phyloP scores from a whole-genome alignment of 129 eudicot species.

The Rutidosis leptorrhynchoides region DNA sequence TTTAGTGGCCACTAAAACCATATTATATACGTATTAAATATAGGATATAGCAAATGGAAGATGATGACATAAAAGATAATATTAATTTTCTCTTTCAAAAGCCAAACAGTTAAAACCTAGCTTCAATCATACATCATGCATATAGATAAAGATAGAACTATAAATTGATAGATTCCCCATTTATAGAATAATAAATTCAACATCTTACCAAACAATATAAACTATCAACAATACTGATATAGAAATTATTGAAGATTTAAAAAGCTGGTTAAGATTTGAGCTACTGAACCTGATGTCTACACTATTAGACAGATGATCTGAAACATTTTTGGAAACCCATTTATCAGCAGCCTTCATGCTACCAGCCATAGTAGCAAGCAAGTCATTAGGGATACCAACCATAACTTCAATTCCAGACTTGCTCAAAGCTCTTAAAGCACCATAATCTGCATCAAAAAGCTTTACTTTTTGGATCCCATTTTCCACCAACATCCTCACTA shows the following conservation, averaged over 20 bases:
- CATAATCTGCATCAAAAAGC: conserved; percentile 81
- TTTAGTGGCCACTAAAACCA: conserved; percentile 25
- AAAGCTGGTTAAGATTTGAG: background rate
- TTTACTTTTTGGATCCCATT: conserved; percentile 84
- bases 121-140: background rate
- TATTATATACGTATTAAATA: too few species aligned
- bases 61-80: conserved; percentile 21
- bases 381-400: conserved; percentile 92
- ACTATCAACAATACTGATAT: conserved; percentile 6
- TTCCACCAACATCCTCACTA: conserved; percentile 67
- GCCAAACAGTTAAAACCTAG: conserved; percentile 11
- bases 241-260: background rate
- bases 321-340: conserved; percentile 87
- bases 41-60: conserved; percentile 13
- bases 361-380: conserved; percentile 54
- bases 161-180: background rate
- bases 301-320: conserved; percentile 59
- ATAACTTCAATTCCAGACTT: conserved; percentile 80
- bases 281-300: conserved; percentile 61
- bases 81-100: conserved; percentile 18
- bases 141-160: conserved; percentile 4
- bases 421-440: conserved; percentile 52
- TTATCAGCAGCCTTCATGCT: conserved; percentile 71
- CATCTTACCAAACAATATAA: background rate
- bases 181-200: background rate